Conservation (phyloP, 306 rosid species). For the Cotoneaster glaucophyllus region DNA sequence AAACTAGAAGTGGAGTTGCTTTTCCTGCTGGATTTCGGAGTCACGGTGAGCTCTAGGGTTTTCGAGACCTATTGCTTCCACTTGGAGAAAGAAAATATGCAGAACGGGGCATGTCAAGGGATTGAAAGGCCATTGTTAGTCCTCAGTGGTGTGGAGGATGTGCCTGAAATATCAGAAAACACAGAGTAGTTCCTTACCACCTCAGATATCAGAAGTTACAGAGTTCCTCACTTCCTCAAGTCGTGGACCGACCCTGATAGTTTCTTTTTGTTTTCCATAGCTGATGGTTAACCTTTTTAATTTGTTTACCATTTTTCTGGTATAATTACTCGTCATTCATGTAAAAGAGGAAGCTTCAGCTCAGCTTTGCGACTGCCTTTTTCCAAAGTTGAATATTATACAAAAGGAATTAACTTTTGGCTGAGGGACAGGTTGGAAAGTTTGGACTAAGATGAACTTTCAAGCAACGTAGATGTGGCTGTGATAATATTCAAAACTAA, state of each 20-base stretch:
- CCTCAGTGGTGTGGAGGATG: slow-evolving; percentile 36
- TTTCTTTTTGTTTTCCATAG: background rate
- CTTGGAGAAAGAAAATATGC: slow-evolving; percentile 61
- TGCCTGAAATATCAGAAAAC: slow-evolving; percentile 52
- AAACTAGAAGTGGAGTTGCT: slow-evolving; percentile 82
- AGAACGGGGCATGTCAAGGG: slow-evolving; percentile 39
- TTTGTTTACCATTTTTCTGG: background rate
- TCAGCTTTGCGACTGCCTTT: background rate
- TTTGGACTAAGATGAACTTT: too few relatives aligned
- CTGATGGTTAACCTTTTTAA: background rate
- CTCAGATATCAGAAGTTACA: slow-evolving; percentile 47
- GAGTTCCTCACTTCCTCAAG: slow-evolving; percentile 46
- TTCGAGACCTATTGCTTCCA: slow-evolving; percentile 76
- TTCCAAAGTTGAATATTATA: background rate
- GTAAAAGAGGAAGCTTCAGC: background rate
- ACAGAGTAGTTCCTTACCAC: slow-evolving; percentile 33
- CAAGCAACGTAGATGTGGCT: background rate
- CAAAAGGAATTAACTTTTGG: background rate
- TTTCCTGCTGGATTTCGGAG: slow-evolving; percentile 71
- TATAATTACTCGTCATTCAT: background rate
- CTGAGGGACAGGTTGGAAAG: background rate
- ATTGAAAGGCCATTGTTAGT: slow-evolving; percentile 40
- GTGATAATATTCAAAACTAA: too few relatives aligned
- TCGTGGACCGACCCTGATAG: slow-evolving; percentile 20
- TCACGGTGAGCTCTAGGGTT: slow-evolving; percentile 55